Conservation (phyloP, 2,329 filamentous ascomycete species). For the Elsinoe arachidis region DNA sequence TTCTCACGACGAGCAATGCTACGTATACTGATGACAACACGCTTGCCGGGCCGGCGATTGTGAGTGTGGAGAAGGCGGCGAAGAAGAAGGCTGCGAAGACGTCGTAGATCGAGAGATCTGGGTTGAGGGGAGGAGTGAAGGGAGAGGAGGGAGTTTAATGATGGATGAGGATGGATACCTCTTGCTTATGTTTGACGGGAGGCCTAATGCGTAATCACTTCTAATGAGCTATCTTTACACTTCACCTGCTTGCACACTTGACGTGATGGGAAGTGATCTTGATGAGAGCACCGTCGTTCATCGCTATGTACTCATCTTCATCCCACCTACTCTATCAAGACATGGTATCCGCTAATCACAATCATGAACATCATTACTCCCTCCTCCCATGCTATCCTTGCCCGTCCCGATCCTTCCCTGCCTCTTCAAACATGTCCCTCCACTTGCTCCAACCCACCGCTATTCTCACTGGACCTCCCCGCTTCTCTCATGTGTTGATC, state of each 20-base stretch:
- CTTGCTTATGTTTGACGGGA: too few relatives aligned
- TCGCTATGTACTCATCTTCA: neutral
- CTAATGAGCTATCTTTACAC: too few relatives aligned
- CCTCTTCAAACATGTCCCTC: too few relatives aligned
- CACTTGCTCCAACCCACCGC: neutral
- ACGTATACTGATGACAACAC: constrained; percentile 23
- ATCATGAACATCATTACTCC: neutral
- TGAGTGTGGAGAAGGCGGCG: constrained; percentile 9
- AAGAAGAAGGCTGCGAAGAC: neutral
- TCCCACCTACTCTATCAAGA: neutral
- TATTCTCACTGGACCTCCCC: neutral
- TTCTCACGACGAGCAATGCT: constrained; percentile 19
- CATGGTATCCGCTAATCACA: neutral
- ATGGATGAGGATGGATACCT: too few relatives aligned
- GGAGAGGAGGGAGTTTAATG: too few relatives aligned
- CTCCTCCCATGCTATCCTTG: neutral
- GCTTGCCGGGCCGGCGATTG: constrained; percentile 24
- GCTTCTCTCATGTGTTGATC: neutral
- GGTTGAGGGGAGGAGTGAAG: too few relatives aligned
- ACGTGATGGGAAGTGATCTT: neutral
- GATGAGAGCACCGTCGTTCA: neutral
- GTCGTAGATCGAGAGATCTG: neutral
- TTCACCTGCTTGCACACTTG: too few relatives aligned
- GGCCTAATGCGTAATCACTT: too few relatives aligned
- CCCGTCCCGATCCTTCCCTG: neutral